A percentile compares a stretch with the other conserved stretches of the same genome.
These are phyloP conservation scores for Nicotiana sylvestris DNA, from an alignment of 257 asterid species.

Conservation along the genomic window DNA sequence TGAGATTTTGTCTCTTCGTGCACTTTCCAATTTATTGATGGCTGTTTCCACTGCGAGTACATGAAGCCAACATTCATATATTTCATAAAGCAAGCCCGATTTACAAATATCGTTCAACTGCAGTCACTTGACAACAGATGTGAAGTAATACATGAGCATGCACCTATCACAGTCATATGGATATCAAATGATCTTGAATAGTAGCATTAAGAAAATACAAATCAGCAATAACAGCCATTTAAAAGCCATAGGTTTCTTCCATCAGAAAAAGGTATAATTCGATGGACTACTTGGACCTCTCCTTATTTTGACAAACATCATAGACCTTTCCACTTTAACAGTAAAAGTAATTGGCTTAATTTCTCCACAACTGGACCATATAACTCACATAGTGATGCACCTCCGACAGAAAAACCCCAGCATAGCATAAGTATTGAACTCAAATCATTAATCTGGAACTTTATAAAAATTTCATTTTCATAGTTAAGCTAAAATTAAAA, in stretches of 20 bases:
- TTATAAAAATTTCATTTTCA: neutral
- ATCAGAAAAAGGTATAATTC: neutral
- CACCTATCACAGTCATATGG: neutral
- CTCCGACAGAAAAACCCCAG: neutral
- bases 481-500: neutral
- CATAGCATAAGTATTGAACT: neutral
- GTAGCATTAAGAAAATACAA: neutral
- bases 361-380: neutral
- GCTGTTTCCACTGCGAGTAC: constrained; percentile 27
- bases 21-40: constrained; percentile 55
- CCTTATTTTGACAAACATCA: neutral
- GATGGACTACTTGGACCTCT: neutral
- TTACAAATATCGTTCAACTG: neutral
- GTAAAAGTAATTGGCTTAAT: neutral
- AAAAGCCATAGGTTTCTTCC: neutral
- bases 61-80: constrained; percentile 10
- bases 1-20: constrained; percentile 44
- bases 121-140: neutral
- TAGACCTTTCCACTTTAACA: neutral
- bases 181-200: neutral
- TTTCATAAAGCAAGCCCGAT: neutral
- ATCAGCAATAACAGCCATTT: neutral
- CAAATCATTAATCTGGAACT: neutral
- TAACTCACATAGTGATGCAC: neutral
- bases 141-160: neutral